phyloP scores from a whole-genome alignment of 192 early-diverging fungal species.

The Geranomyces variabilis region DNA sequence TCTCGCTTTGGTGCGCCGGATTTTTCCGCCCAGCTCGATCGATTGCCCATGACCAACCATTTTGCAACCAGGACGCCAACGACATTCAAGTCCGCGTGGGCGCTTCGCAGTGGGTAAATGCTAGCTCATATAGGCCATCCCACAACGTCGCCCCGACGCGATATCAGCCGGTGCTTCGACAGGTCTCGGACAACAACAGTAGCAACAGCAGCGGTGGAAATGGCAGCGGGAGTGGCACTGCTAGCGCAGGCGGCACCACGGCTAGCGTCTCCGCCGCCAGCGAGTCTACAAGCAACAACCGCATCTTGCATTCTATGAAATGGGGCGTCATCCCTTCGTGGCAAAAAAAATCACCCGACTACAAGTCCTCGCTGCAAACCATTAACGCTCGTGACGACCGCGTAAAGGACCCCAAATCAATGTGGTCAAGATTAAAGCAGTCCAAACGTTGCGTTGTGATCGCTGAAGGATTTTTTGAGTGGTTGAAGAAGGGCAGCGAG shows the following conservation, averaged over 20 bases:
- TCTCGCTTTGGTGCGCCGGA: too few relatives aligned
- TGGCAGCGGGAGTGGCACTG: too few relatives aligned
- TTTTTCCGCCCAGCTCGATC: too few relatives aligned
- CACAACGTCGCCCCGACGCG: slow-evolving; percentile 32
- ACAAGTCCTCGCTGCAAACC: slow-evolving; percentile 20
- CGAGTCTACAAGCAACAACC: neutral
- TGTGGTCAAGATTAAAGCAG: slow-evolving; percentile 42
- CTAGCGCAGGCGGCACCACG: too few relatives aligned
- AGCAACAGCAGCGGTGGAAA: neutral
- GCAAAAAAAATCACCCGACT: slow-evolving; percentile 27
- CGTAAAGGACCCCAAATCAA: slow-evolving; percentile 21
- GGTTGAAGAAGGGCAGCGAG: slow-evolving; percentile 35
- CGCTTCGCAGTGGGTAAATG: slow-evolving; percentile 3
- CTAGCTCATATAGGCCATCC: slow-evolving; percentile 23
- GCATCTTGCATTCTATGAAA: neutral
- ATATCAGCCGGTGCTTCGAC: slow-evolving; percentile 20
- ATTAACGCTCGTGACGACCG: slow-evolving; percentile 55
- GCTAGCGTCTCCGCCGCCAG: neutral
- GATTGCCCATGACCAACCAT: too few relatives aligned
- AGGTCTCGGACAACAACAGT: neutral
- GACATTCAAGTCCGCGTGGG: slow-evolving; percentile 19
- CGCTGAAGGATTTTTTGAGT: slow-evolving; percentile 53
- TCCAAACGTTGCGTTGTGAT: slow-evolving; percentile 48
- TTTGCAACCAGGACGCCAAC: slow-evolving; percentile 13
- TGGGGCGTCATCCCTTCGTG: slow-evolving; percentile 45